phyloP scores from a whole-genome alignment of 2,329 filamentous ascomycete species.

The Cladosporium oxysporum region DNA sequence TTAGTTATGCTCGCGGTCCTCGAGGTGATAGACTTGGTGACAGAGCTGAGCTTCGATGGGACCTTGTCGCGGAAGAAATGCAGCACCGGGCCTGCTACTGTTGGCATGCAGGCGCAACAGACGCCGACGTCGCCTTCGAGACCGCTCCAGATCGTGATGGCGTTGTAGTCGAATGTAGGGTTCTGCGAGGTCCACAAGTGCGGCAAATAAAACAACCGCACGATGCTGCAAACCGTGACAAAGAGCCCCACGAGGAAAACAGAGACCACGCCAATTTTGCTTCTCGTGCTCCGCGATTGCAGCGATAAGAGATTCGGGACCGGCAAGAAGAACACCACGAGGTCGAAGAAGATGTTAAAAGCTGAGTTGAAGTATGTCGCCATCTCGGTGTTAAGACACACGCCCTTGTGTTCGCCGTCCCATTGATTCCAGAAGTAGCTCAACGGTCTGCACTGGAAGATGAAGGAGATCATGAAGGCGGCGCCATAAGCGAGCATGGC shows the following conservation, averaged over 20 bases:
- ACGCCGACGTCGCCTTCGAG: conserved; percentile 27
- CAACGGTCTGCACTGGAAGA: not conserved
- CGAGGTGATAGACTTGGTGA: not conserved
- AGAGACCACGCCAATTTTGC: not conserved
- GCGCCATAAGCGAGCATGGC: not conserved
- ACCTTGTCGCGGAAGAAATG: conserved; percentile 8
- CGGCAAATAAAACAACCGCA: conserved; percentile 22
- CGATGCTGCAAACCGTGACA: conserved; percentile 25
- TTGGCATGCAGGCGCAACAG: conserved; percentile 31
- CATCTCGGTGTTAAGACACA: not conserved
- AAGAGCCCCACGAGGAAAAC: conserved; percentile 24
- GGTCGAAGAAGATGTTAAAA: not conserved
- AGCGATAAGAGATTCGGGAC: not conserved
- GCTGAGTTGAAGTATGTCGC: not conserved
- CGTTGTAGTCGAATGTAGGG: conserved; percentile 26
- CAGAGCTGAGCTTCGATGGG: not conserved
- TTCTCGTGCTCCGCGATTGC: not conserved
- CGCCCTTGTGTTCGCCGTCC: conserved; percentile 4
- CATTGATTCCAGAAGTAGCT: not conserved
- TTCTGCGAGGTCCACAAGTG: conserved; percentile 21
- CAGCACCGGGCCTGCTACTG: conserved; percentile 5
- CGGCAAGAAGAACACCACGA: not conserved
- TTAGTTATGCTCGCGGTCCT: not conserved
- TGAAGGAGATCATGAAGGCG: not conserved
- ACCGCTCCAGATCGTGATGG: conserved; percentile 26